Conservation (phyloP, 73 alveolate genomes). For the Tetrahymena elliotti region DNA sequence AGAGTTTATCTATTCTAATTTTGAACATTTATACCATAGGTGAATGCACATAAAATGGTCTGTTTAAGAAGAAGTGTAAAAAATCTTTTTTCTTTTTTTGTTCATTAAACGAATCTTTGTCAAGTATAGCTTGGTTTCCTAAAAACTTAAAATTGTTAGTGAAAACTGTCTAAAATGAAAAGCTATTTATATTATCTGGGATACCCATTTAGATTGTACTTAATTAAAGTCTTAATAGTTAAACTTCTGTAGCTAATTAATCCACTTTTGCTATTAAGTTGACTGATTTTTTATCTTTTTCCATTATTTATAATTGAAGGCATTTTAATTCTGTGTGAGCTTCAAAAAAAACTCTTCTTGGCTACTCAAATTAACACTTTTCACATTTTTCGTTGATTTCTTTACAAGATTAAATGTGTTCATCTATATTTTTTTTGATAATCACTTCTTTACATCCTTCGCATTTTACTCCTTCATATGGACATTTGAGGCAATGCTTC, state of each 20-base stretch:
- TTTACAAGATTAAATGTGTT: not conserved
- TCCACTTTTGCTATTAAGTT: not conserved
- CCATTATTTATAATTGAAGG: not conserved
- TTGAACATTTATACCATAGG: not conserved
- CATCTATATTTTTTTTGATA: not conserved
- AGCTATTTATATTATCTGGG: not conserved
- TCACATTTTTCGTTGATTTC: not conserved
- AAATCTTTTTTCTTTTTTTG: not conserved
- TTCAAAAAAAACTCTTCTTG: not conserved
- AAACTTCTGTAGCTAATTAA: not conserved
- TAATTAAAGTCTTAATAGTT: not conserved
- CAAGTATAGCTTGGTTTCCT: not conserved
- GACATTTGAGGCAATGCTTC: not conserved
- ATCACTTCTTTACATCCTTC: not conserved
- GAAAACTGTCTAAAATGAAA: not conserved
- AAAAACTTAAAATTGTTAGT: not conserved
- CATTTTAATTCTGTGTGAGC: not conserved
- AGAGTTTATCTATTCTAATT: not conserved
- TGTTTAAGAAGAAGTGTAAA: not conserved
- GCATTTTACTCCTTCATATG: not conserved
- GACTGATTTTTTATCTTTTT: not conserved
- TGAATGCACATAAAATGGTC: not conserved
- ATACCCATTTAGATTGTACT: not conserved
- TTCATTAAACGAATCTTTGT: not conserved
- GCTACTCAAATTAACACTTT: not conserved